Base-by-base conservation (phyloP, 2,329 filamentous ascomycete species). In the Diplodia corticola region DNA sequence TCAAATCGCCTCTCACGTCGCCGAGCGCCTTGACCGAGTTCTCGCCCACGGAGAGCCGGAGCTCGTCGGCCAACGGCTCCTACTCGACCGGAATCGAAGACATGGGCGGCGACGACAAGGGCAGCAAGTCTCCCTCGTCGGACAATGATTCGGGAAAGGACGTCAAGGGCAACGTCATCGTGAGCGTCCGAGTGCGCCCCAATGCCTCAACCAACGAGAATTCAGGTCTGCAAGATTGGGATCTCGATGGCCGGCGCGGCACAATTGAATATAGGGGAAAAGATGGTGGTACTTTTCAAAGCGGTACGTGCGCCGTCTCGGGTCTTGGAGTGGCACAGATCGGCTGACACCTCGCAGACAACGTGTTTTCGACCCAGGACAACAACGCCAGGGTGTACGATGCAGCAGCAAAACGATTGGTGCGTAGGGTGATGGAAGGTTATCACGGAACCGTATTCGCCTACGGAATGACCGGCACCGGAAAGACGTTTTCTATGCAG, bases 401-500 rank as follows among this genome's bases (percentile, higher is more conserved):
- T 79, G 89, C 94, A 69, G 91, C 88, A 53, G 95, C 95, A 50
- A 98, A 98, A 80, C 90, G 95, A 69, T 84, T 99, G 61, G 95
- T 99, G 54, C 90, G 95, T 71, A 86, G 95, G 73, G 95, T 99
- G 59, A 99, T 99, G 95, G 95, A 99, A 81, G 95, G 95, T 49
- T 99, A 98, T 77, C 94, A 98, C 74, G 95, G 94, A 67, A 99
- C 95, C 0, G 95, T 99, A 26, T 98, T 99, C 77, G 94, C 94
- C 20, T 99, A 99, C 77, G 95, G 95, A 75, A 98, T 98, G 93
- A 99, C 95, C 4, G 95, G 95, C 69, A 98, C 95, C 0, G 95
- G 95, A 71, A 99, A 99, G 82, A 99, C 95, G 0, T 99, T 98
- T 77, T 98, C 94, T 46, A 99, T 99, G 95, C 95, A 99, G 81